These are phyloP conservation scores for Austroboletus rostrupii DNA, from an alignment of 1,284 basidiomycete genomes.

Conservation along the genomic window DNA sequence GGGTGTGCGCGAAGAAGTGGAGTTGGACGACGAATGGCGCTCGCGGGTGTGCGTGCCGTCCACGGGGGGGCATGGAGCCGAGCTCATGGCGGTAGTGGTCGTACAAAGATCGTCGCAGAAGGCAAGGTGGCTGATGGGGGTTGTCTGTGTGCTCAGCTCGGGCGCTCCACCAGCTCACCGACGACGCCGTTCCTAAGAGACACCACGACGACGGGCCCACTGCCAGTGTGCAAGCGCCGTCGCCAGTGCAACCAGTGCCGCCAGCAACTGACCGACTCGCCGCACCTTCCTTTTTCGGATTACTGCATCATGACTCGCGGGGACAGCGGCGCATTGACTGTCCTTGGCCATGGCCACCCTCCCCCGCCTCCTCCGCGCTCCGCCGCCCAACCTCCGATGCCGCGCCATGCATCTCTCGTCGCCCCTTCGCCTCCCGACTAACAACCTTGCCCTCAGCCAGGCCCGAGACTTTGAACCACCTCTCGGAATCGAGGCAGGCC, in stretches of 20 bases:
- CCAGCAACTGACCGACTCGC: no score
- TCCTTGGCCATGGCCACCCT: slow-evolving; percentile 1
- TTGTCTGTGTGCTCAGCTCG: background rate
- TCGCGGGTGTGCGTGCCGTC: slow-evolving; percentile 20
- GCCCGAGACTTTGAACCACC: slow-evolving; percentile 4
- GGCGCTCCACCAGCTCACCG: no score
- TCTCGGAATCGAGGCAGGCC: slow-evolving; percentile 49
- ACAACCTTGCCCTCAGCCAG: slow-evolving; percentile 2
- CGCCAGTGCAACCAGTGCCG: no score
- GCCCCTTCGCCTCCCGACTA: slow-evolving; percentile 4
- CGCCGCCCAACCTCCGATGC: background rate
- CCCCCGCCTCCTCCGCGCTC: background rate
- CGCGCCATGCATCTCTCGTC: slow-evolving; percentile 17
- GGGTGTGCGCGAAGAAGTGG: slow-evolving; percentile 24
- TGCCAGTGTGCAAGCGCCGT: no score
- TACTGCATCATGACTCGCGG: background rate
- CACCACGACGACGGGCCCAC: no score
- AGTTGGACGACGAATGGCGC: slow-evolving; percentile 27
- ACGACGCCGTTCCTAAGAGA: no score
- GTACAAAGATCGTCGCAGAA: slow-evolving; percentile 6
- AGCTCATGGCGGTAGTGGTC: slow-evolving; percentile 15
- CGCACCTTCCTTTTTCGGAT: slow-evolving; percentile 7
- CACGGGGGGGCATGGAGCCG: slow-evolving; percentile 10
- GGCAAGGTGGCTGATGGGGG: background rate
- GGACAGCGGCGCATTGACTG: no score